Conservation (phyloP, 2,329 filamentous ascomycete genomes). For the Ceratocystis cacaofunesta region DNA sequence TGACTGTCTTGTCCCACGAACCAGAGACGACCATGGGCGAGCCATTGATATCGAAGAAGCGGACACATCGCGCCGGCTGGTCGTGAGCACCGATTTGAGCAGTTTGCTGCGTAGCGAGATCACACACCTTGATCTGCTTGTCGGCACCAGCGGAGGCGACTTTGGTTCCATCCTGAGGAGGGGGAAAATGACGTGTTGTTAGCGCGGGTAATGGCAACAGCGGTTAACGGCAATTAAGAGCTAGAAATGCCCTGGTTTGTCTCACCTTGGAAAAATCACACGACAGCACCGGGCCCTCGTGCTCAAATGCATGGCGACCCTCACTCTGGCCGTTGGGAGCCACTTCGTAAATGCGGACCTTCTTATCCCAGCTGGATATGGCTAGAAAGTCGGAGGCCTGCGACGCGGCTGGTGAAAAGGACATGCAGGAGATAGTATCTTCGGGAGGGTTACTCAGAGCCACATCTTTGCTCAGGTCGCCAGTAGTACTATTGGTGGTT, state of each 20-base stretch:
- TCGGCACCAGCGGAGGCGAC: constrained; percentile 78
- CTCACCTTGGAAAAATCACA: constrained; percentile 79
- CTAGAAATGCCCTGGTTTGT: constrained; percentile 4
- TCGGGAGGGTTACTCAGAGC: constrained; percentile 63
- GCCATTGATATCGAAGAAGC: constrained; percentile 59
- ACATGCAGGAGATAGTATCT: constrained; percentile 77
- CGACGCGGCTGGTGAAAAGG: constrained; percentile 53
- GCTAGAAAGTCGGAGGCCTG: constrained; percentile 62
- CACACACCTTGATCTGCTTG: constrained; percentile 78
- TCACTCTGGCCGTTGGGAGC: constrained; percentile 60
- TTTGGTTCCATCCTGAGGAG: constrained; percentile 67
- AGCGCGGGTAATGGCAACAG: background rate
- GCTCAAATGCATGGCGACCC: constrained; percentile 74
- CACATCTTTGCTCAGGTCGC: constrained; percentile 83
- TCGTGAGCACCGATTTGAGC: constrained; percentile 74
- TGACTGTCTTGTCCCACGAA: constrained; percentile 80
- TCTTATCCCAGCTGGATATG: constrained; percentile 92
- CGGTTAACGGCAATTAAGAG: too few relatives aligned
- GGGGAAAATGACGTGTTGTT: constrained; percentile 1
- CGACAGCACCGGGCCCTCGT: constrained; percentile 70
- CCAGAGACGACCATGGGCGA: constrained; percentile 79
- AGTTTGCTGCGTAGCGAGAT: constrained; percentile 53
- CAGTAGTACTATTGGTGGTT: constrained; percentile 54
- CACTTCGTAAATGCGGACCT: constrained; percentile 93
- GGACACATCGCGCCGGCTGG: constrained; percentile 61